Evolutionary conservation across 2,329 filamentous ascomycete genomes (phyloP).

Genomic region (Botrytis hyacinthi): DNA sequence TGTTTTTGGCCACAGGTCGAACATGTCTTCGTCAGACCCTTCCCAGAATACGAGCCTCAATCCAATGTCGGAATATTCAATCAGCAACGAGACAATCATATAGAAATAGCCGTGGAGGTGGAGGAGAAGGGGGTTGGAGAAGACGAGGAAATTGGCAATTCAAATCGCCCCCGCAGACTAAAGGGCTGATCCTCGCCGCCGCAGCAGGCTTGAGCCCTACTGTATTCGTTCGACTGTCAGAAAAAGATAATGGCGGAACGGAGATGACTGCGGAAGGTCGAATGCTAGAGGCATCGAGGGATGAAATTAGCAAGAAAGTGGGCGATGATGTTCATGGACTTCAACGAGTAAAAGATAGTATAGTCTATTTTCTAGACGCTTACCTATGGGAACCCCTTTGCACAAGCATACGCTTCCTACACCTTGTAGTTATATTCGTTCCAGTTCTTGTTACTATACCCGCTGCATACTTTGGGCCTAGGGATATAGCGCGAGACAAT

Average conservation of each 20-base stretch:
- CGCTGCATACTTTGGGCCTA: conserved; percentile 72
- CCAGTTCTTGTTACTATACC: conserved; percentile 82
- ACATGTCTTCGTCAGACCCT: conserved; percentile 43
- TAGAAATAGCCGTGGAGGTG: conserved; percentile 18
- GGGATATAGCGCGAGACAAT: conserved; percentile 62
- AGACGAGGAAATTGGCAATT: conserved; percentile 22
- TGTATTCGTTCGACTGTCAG: conserved; percentile 57
- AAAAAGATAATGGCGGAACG: conserved; percentile 53
- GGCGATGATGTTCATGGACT: conserved; percentile 60
- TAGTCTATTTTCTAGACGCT: conserved; percentile 66
- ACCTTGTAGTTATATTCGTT: conserved; percentile 84
- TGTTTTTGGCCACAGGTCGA: conserved; percentile 45
- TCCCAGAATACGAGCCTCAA: conserved; percentile 38
- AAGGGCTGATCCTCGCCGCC: conserved; percentile 30
- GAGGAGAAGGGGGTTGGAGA: background rate
- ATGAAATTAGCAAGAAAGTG: conserved; percentile 71
- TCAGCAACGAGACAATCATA: conserved; percentile 24
- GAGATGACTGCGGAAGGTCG: conserved; percentile 73
- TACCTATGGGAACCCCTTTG: conserved; percentile 83
- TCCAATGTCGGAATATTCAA: conserved; percentile 28
- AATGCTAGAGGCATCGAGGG: conserved; percentile 79
- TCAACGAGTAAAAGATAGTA: conserved; percentile 53
- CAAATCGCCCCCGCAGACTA: conserved; percentile 18
- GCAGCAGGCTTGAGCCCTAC: conserved; percentile 49
- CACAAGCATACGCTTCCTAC: conserved; percentile 83